A percentile compares a stretch with the other conserved stretches of the same genome.
phyloP scores from a whole-genome alignment of 257 asterid genomes.

The Solanum sitiens region DNA sequence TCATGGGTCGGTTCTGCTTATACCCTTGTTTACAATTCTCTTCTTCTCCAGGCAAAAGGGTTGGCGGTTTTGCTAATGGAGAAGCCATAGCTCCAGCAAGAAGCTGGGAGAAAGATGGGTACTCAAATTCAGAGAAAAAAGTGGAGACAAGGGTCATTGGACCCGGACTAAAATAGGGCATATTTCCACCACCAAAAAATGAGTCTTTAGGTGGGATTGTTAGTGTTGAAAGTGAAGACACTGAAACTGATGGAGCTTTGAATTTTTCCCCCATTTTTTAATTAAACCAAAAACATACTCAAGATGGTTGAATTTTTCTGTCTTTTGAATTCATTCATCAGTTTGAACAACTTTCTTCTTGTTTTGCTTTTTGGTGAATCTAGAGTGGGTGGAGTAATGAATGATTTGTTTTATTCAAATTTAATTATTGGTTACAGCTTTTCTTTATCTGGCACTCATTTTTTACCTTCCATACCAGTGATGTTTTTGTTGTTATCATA shows the following conservation, averaged over 20 bases:
- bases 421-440: background rate
- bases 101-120: conserved; percentile 70
- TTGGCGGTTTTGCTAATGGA: conserved; percentile 28
- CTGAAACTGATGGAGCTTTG: background rate
- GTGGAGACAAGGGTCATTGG: conserved; percentile 27
- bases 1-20: conserved; percentile 77
- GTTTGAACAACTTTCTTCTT: background rate
- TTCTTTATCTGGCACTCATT: background rate
- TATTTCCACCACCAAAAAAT: conserved; percentile 12
- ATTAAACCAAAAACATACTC: background rate
- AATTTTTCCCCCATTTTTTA: background rate
- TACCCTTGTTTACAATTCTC: conserved; percentile 13
- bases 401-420: background rate
- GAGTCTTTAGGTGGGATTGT: conserved; percentile 21
- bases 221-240: conserved; percentile 9
- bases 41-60: background rate
- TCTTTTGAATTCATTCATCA: background rate
- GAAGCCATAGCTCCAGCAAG: conserved; percentile 92
- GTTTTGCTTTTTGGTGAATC: background rate
- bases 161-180: conserved; percentile 31
- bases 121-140: conserved; percentile 51
- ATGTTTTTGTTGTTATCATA: too few relatives aligned
- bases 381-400: background rate
- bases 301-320: background rate
- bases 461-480: too few relatives aligned